Conservation (phyloP, 345 rosid species). For the Bruguiera gymnorhiza region DNA sequence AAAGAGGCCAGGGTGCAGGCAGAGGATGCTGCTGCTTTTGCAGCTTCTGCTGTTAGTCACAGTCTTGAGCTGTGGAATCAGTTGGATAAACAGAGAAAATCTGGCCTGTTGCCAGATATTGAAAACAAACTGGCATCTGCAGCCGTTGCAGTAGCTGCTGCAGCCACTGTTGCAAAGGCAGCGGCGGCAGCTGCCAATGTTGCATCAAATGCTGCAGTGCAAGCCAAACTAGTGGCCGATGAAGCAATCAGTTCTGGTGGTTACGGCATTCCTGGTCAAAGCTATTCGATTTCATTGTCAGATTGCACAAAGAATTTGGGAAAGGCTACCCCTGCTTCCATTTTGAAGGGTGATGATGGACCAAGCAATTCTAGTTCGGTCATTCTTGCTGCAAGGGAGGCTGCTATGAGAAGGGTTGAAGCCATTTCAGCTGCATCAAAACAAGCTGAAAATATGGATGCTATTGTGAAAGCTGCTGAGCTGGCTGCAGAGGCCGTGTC, state of each 20-base stretch:
- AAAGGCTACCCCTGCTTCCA: constrained; percentile 54
- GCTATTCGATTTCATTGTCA: constrained; percentile 26
- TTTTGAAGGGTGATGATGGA: constrained; percentile 52
- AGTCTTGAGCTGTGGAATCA: constrained; percentile 71
- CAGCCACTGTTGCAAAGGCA: constrained; percentile 94
- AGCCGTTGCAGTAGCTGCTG: constrained; percentile 78
- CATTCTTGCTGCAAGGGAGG: constrained; percentile 73
- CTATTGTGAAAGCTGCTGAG: constrained; percentile 90
- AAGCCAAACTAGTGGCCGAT: constrained; percentile 90
- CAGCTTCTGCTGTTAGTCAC: constrained; percentile 71
- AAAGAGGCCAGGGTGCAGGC: constrained; percentile 74
- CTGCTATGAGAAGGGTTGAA: constrained; percentile 78
- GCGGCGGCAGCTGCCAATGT: constrained; percentile 98
- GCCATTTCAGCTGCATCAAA: constrained; percentile 89
- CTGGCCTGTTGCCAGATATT: constrained; percentile 51
- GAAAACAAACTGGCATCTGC: constrained; percentile 80
- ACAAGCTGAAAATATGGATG: constrained; percentile 89
- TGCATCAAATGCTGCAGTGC: constrained; percentile 91
- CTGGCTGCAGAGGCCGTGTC: constrained; percentile 92
- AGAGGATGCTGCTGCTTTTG: constrained; percentile 75
- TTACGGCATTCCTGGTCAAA: constrained; percentile 27
- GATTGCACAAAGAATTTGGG: constrained; percentile 35
- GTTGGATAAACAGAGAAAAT: constrained; percentile 54
- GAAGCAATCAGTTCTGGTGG: constrained; percentile 54
- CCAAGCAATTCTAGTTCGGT: constrained; percentile 51